Percentiles rank a stretch among this genome's conserved stretches.
phyloP scores from a whole-genome alignment of 331 rosid species.

The Prunus yedoensis region DNA sequence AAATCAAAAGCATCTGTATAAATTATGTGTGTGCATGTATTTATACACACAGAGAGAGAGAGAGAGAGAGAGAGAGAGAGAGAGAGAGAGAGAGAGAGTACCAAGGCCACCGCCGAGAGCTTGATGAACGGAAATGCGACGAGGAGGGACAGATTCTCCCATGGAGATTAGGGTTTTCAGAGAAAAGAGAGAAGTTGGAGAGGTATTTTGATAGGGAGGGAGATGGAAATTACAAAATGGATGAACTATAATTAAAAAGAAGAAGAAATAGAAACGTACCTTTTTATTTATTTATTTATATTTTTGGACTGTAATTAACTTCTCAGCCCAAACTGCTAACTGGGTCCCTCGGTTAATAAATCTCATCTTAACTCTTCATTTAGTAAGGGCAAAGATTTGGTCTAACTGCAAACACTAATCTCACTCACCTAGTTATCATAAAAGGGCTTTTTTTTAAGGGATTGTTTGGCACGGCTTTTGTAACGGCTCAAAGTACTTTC shows the following conservation, averaged over 20 bases:
- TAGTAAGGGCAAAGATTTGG: too few species aligned
- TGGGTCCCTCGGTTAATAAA: background rate
- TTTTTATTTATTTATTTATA: too few species aligned
- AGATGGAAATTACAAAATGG: conserved; percentile 8
- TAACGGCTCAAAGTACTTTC: too few species aligned
- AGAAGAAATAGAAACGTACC: background rate
- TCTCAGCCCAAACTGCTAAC: background rate
- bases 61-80: background rate
- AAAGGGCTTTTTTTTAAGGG: background rate
- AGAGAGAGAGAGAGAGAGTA: conserved; percentile 33
- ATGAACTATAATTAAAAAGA: background rate
- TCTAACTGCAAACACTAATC: too few species aligned
- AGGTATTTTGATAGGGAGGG: conserved; percentile 18
- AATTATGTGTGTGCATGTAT: background rate
- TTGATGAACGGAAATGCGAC: conserved; percentile 65
- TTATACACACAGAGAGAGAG: too few species aligned
- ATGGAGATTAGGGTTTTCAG: conserved; percentile 62
- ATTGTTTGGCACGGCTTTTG: too few species aligned
- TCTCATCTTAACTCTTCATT: too few species aligned
- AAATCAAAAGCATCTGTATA: background rate
- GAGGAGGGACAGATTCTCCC: conserved; percentile 56
- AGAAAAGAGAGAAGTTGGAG: conserved; percentile 1
- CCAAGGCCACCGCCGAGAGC: conserved; percentile 83
- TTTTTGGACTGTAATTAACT: background rate
- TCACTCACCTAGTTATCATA: too few species aligned